phyloP scores from a whole-genome alignment of 1,284 basidiomycete species.

The Trichosporon sp. region DNA sequence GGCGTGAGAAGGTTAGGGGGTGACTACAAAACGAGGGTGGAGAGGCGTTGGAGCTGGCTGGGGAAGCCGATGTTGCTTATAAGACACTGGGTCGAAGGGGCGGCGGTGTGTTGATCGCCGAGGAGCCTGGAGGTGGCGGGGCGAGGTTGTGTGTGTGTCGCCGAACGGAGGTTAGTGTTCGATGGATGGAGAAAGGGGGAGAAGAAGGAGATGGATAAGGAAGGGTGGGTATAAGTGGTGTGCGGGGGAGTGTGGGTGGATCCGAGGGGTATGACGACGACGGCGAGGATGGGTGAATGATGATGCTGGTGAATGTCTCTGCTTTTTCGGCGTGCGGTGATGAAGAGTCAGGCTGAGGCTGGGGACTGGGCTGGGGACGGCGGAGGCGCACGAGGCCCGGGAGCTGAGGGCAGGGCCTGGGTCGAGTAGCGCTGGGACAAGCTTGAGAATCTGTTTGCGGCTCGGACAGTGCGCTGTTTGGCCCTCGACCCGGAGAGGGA shows the following conservation, averaged over 20 bases:
- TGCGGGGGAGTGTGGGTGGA: neutral
- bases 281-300: neutral
- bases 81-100: neutral
- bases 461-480: neutral
- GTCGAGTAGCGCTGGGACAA: neutral
- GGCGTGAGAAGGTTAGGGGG: neutral
- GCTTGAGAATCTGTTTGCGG: neutral
- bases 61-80: neutral
- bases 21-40: neutral
- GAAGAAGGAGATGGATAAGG: neutral
- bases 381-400: neutral
- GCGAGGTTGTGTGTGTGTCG: neutral
- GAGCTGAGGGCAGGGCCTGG: neutral
- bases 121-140: neutral
- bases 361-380: neutral
- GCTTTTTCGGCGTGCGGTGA: neutral
- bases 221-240: slow-evolving; percentile 3
- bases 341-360: neutral
- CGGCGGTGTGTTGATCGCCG: neutral
- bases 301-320: neutral
- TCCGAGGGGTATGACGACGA: slow-evolving; percentile 4
- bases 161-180: neutral
- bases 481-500: neutral
- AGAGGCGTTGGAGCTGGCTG: neutral
- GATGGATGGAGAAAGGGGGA: neutral